Conservation (phyloP, 163 green algal species). For the Dunaliella salina region DNA sequence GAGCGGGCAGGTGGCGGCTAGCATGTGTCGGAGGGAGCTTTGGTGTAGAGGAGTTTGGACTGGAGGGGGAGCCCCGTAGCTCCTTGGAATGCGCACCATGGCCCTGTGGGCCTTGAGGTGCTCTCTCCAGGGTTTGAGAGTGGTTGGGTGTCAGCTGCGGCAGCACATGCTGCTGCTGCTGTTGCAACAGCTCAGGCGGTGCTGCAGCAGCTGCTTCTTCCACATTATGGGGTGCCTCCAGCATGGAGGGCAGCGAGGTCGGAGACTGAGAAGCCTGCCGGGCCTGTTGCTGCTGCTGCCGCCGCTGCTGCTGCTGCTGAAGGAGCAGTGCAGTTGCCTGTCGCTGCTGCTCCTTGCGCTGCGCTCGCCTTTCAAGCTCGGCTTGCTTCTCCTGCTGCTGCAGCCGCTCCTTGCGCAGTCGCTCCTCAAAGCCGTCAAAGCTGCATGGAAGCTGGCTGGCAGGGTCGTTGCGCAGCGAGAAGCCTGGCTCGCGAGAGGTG, state of each 20-base stretch:
- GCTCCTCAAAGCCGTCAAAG: not conserved
- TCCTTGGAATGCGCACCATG: no score
- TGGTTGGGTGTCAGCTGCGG: no score
- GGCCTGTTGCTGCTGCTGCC: not conserved
- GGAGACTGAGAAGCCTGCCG: not conserved
- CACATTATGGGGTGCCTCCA: not conserved
- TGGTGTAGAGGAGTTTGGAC: no score
- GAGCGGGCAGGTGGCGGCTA: no score
- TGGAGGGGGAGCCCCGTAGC: no score
- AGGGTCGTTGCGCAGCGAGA: not conserved
- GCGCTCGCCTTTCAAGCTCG: not conserved
- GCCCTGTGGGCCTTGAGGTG: no score
- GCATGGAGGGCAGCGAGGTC: not conserved
- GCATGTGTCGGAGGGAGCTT: no score
- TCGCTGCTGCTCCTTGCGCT: not conserved
- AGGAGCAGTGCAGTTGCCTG: not conserved
- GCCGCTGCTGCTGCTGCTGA: not conserved
- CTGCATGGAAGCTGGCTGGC: not conserved
- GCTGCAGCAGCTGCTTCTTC: not conserved
- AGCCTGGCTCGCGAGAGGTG: not conserved
- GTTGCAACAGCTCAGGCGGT: not conserved
- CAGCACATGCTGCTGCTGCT: not conserved
- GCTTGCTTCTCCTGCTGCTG: not conserved
- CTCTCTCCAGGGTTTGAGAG: no score
- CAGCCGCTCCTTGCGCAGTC: not conserved